Evolutionary conservation across 495 filamentous ascomycete genomes (phyloP).

Genomic region (Hyaloscypha finlandica): DNA sequence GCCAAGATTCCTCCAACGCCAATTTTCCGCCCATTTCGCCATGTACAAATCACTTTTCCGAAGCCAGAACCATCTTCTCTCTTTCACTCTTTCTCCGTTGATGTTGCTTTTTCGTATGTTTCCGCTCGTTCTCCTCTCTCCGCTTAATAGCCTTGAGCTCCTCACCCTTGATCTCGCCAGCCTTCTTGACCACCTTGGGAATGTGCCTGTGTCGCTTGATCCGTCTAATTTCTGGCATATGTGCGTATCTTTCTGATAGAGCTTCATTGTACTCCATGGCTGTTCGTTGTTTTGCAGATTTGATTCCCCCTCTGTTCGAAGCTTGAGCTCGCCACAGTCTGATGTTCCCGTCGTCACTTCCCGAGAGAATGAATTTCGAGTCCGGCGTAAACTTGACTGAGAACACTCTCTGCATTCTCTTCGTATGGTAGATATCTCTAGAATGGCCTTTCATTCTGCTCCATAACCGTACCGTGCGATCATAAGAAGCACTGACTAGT

Average conservation of each 20-base stretch:
- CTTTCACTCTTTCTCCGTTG: slow-evolving; percentile 76
- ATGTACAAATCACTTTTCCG: slow-evolving; percentile 26
- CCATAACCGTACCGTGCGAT: slow-evolving; percentile 79
- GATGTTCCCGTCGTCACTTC: slow-evolving; percentile 89
- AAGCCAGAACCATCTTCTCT: slow-evolving; percentile 85
- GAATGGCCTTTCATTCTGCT: slow-evolving; percentile 78
- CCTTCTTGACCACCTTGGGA: slow-evolving; percentile 96
- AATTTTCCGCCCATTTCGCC: slow-evolving; percentile 12
- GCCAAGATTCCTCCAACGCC: slow-evolving; percentile 19
- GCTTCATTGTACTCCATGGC: slow-evolving; percentile 92
- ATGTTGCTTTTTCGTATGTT: slow-evolving; percentile 80
- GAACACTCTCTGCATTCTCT: slow-evolving; percentile 98
- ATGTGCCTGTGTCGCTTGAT: slow-evolving; percentile 90
- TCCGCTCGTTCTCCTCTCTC: slow-evolving; percentile 90
- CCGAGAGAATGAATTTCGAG: slow-evolving; percentile 81
- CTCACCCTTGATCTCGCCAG: slow-evolving; percentile 91
- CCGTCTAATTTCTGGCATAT: slow-evolving; percentile 94
- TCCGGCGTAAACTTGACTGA: slow-evolving; percentile 82
- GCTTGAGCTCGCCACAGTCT: slow-evolving; percentile 90
- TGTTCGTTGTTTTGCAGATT: slow-evolving; percentile 77
- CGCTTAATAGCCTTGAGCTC: slow-evolving; percentile 86
- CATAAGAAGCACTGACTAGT: slow-evolving; percentile 88
- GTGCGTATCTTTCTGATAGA: slow-evolving; percentile 78
- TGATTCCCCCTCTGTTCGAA: slow-evolving; percentile 81
- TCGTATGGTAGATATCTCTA: slow-evolving; percentile 94